phyloP scores from a whole-genome alignment of 2,329 filamentous ascomycete species.

The Trichoderma arundinaceum region DNA sequence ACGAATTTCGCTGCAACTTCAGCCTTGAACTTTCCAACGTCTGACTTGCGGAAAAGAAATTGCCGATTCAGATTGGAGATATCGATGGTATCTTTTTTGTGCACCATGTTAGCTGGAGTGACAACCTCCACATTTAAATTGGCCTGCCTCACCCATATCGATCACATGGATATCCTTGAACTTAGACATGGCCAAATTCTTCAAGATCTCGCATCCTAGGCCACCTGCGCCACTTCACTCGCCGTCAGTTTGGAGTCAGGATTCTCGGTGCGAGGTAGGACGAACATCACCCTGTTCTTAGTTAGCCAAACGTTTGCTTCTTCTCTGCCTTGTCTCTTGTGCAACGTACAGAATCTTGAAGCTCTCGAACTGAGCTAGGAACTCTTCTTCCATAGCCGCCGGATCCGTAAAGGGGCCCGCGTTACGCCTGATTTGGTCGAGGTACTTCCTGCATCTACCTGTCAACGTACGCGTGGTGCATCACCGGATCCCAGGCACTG shows the following conservation, averaged over 20 bases:
- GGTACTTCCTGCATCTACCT: slow-evolving; percentile 69
- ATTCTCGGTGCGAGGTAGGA: slow-evolving; percentile 35
- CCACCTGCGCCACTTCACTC: slow-evolving; percentile 81
- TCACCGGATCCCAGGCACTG: slow-evolving; percentile 29
- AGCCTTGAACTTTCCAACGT: slow-evolving; percentile 93
- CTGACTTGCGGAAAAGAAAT: slow-evolving; percentile 89
- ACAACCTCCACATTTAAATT: background rate
- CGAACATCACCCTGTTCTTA: slow-evolving; percentile 56
- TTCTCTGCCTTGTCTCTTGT: slow-evolving; percentile 8
- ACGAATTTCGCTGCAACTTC: slow-evolving; percentile 92
- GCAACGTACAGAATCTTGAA: slow-evolving; percentile 74
- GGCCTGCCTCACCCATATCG: slow-evolving; percentile 77
- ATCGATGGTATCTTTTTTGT: slow-evolving; percentile 84
- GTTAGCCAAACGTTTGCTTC: slow-evolving; percentile 28
- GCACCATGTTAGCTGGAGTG: background rate
- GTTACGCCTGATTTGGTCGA: slow-evolving; percentile 79
- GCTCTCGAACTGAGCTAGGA: slow-evolving; percentile 63
- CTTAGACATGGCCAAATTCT: slow-evolving; percentile 91
- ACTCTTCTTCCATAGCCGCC: slow-evolving; percentile 58
- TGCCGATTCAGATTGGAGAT: slow-evolving; percentile 98
- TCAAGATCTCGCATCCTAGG: slow-evolving; percentile 93
- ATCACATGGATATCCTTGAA: slow-evolving; percentile 99
- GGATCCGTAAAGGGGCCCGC: slow-evolving; percentile 82
- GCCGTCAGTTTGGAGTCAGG: slow-evolving; percentile 2
- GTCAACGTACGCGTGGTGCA: slow-evolving; percentile 29